These are phyloP conservation scores for Pseudocercospora pini-densiflorae DNA, from an alignment of 2,329 filamentous ascomycete genomes.

Conservation along the genomic window DNA sequence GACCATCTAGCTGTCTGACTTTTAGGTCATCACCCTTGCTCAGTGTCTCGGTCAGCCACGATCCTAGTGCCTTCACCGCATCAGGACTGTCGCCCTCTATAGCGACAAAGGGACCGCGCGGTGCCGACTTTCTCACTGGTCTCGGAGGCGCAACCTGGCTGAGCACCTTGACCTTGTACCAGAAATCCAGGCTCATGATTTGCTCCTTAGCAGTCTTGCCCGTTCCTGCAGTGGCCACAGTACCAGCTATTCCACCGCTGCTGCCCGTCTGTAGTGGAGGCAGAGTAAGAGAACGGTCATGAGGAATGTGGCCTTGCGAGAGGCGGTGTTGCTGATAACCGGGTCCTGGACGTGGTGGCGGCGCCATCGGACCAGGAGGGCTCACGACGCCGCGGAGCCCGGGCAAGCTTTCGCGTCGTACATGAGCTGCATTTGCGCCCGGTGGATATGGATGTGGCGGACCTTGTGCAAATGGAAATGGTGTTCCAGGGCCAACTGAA, in stretches of 20 bases:
- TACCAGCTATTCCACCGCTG: conserved; percentile 24
- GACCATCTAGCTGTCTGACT: conserved; percentile 56
- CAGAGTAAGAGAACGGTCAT: conserved; percentile 56
- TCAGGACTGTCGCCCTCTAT: conserved; percentile 74
- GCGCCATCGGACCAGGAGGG: conserved; percentile 53
- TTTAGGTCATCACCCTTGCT: conserved; percentile 57
- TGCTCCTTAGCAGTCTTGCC: conserved; percentile 53
- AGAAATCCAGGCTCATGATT: conserved; percentile 75
- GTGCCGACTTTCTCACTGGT: conserved; percentile 41
- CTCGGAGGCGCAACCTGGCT: conserved; percentile 75
- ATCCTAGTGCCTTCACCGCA: conserved; percentile 68
- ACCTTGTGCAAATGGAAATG: conserved; percentile 44
- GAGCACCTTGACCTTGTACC: conserved; percentile 77
- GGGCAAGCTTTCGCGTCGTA: conserved; percentile 49
- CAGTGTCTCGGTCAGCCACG: conserved; percentile 63
- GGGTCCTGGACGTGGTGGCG: conserved; percentile 56
- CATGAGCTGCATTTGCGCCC: conserved; percentile 40
- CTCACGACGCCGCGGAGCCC: conserved; percentile 37
- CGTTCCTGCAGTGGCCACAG: conserved; percentile 21
- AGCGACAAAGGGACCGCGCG: conserved; percentile 78
- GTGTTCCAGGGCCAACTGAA: conserved; percentile 42
- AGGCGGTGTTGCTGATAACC: conserved; percentile 42
- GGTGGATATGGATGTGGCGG: conserved; percentile 48
- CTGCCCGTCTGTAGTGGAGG: conserved; percentile 57
- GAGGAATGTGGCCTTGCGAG: conserved; percentile 38